phyloP scores from a whole-genome alignment of 345 rosid species.

The Pugionium dolabratum region DNA sequence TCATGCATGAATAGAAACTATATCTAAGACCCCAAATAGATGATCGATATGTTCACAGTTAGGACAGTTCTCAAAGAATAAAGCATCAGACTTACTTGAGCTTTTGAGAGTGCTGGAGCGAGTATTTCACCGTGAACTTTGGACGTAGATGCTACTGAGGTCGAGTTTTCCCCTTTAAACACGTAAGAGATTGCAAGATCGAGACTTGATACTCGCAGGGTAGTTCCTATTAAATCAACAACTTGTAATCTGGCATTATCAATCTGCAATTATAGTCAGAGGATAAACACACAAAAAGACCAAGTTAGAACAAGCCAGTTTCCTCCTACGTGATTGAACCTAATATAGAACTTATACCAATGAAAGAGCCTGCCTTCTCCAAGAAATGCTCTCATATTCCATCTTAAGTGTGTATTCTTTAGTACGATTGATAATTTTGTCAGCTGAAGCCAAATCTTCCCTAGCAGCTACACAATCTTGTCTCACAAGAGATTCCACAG shows the following conservation, averaged over 20 bases:
- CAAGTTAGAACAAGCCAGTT: slow-evolving; percentile 8
- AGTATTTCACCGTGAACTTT: slow-evolving; percentile 70
- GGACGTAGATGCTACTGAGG: slow-evolving; percentile 53
- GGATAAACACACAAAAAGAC: slow-evolving; percentile 29
- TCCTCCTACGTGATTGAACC: slow-evolving; percentile 27
- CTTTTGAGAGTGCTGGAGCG: slow-evolving; percentile 72
- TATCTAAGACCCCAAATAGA: slow-evolving; percentile 20
- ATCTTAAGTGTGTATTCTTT: slow-evolving; percentile 54
- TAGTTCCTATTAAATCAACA: slow-evolving; percentile 73
- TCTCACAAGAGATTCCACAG: slow-evolving; percentile 61
- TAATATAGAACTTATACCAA: slow-evolving; percentile 53
- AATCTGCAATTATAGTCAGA: slow-evolving; percentile 55
- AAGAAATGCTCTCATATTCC: slow-evolving; percentile 79
- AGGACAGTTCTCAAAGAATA: not conserved
- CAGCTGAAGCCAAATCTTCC: slow-evolving; percentile 62
- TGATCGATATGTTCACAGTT: not conserved
- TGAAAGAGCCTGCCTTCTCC: slow-evolving; percentile 66
- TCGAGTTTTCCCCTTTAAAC: slow-evolving; percentile 60
- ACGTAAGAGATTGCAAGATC: slow-evolving; percentile 66
- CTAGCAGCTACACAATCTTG: slow-evolving; percentile 57
- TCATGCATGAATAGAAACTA: slow-evolving; percentile 8
- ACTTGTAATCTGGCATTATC: slow-evolving; percentile 65
- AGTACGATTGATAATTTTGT: slow-evolving; percentile 57
- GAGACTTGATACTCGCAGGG: slow-evolving; percentile 73
- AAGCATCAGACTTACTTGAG: slow-evolving; percentile 56